Evolutionary conservation across 1,139 yeast species (phyloP).

Genomic region (Kurtzmaniella natalensis): DNA sequence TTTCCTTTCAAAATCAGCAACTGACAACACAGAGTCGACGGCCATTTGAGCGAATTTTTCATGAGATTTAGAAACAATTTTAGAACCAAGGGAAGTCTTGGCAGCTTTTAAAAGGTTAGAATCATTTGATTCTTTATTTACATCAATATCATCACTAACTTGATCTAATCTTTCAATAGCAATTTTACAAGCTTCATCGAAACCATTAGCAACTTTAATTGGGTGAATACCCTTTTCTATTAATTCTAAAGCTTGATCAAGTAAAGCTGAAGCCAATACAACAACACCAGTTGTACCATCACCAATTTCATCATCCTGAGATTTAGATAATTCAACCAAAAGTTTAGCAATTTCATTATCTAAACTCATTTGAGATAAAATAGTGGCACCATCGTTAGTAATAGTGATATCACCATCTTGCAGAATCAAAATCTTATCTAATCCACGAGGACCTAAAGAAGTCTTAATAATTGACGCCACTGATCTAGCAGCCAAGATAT

Average conservation of each 20-base stretch:
- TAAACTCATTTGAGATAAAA: constrained; percentile 90
- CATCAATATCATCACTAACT: constrained; percentile 61
- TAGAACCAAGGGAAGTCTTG: constrained; percentile 90
- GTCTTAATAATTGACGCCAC: constrained; percentile 91
- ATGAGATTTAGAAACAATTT: constrained; percentile 91
- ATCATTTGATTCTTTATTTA: constrained; percentile 44
- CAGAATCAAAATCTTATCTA: constrained; percentile 85
- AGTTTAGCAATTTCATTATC: constrained; percentile 95
- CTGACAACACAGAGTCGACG: constrained; percentile 90
- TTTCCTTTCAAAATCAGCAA: constrained; percentile 85
- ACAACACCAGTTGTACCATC: constrained; percentile 99
- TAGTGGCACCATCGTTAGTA: constrained; percentile 98
- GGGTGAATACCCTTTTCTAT: constrained; percentile 98
- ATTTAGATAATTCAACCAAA: constrained; percentile 86
- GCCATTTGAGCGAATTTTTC: constrained; percentile 96
- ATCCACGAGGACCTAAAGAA: constrained; percentile 96
- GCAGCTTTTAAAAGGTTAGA: constrained; percentile 80
- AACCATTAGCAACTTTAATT: constrained; percentile 93
- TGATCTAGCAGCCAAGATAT: constrained; percentile 92
- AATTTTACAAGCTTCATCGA: constrained; percentile 92
- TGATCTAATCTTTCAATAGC: constrained; percentile 75
- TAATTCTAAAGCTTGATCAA: constrained; percentile 91
- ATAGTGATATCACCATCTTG: constrained; percentile 98
- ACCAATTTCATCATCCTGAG: constrained; percentile 98
- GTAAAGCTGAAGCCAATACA: constrained; percentile 87